Conservation (phyloP, 2,329 filamentous ascomycete species). For the Myrmaecium sp. region DNA sequence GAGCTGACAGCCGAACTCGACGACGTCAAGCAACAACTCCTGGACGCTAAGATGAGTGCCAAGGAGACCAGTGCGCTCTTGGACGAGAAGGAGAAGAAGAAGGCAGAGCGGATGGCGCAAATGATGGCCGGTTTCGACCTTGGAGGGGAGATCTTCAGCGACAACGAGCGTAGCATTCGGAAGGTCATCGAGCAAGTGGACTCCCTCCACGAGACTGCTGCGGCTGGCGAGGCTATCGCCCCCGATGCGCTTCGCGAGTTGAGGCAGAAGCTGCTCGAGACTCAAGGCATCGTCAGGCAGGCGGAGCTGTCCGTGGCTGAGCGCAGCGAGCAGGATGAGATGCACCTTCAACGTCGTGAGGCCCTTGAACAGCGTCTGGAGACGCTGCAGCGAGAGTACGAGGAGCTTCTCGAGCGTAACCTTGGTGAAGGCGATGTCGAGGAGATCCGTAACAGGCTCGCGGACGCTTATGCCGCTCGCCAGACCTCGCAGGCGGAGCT, state of each 20-base stretch:
- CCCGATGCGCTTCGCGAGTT: conserved; percentile 68
- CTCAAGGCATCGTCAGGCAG: conserved; percentile 82
- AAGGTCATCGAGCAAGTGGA: conserved; percentile 75
- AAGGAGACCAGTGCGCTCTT: conserved; percentile 80
- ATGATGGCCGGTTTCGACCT: conserved; percentile 99
- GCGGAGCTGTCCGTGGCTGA: conserved; percentile 75
- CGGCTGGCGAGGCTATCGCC: conserved; percentile 60
- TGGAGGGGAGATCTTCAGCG: conserved; percentile 79
- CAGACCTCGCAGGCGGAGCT: conserved; percentile 58
- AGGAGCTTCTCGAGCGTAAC: conserved; percentile 64
- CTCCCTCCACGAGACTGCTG: conserved; percentile 56
- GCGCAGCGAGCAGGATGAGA: conserved; percentile 45
- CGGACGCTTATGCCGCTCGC: conserved; percentile 59
- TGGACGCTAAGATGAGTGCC: conserved; percentile 91
- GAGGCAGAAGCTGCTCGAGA: conserved; percentile 64
- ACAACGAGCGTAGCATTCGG: conserved; percentile 74
- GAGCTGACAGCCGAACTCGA: conserved; percentile 87
- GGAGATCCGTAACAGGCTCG: conserved; percentile 65
- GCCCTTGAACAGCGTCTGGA: conserved; percentile 65
- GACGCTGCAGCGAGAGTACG: conserved; percentile 64
- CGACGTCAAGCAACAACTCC: conserved; percentile 86
- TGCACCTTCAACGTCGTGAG: conserved; percentile 44
- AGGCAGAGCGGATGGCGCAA: conserved; percentile 98
- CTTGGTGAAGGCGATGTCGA: conserved; percentile 63
- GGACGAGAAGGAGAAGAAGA: conserved; percentile 96